A percentile compares a stretch with the other conserved stretches of the same genome.
Evolutionary conservation across 2,329 filamentous ascomycete species (phyloP).

Genomic region (Zelopaecilomyces penicillatus): DNA sequence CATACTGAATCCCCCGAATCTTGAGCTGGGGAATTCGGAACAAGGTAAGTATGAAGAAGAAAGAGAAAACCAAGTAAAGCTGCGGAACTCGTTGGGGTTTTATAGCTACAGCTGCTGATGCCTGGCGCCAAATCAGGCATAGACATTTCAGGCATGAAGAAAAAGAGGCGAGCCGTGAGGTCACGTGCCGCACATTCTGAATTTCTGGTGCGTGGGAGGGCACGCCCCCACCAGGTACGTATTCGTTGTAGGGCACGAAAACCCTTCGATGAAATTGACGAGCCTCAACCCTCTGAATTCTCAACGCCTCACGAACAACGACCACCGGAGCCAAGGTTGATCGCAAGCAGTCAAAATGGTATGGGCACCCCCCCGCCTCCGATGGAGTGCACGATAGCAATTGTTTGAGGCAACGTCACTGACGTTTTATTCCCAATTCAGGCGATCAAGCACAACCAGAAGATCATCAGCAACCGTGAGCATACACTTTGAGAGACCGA

Average conservation of each 20-base stretch:
- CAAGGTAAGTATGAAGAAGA: conserved; percentile 49
- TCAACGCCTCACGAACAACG: conserved; percentile 32
- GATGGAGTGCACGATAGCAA: conserved; percentile 13
- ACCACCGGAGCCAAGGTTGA: conserved; percentile 37
- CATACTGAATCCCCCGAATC: conserved; percentile 33
- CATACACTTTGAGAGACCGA: conserved; percentile 19
- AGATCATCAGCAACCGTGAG: conserved; percentile 93
- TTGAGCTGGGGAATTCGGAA: conserved; percentile 36
- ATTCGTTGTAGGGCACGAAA: conserved; percentile 32
- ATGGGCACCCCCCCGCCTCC: conserved; percentile 19
- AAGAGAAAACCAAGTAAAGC: conserved; percentile 21
- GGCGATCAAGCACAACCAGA: conserved; percentile 99
- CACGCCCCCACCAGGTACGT: conserved; percentile 25
- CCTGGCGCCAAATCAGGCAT: conserved; percentile 16
- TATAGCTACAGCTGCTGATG: conserved; percentile 24
- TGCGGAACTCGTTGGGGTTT: conserved; percentile 12
- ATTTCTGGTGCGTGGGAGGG: conserved; percentile 11
- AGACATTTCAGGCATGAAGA: conserved; percentile 6
- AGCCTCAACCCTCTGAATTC: conserved; percentile 30
- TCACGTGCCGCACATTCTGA: conserved; percentile 15
- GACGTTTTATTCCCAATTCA: conserved; percentile 28
- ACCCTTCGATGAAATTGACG: conserved; percentile 34
- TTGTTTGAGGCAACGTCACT: conserved; percentile 21
- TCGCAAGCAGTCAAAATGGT: conserved; percentile 49
- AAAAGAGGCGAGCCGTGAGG: neutral